Evolutionary conservation across 176 grass and related monocot genomes (phyloP).

Genomic region (Zea luxurians): DNA sequence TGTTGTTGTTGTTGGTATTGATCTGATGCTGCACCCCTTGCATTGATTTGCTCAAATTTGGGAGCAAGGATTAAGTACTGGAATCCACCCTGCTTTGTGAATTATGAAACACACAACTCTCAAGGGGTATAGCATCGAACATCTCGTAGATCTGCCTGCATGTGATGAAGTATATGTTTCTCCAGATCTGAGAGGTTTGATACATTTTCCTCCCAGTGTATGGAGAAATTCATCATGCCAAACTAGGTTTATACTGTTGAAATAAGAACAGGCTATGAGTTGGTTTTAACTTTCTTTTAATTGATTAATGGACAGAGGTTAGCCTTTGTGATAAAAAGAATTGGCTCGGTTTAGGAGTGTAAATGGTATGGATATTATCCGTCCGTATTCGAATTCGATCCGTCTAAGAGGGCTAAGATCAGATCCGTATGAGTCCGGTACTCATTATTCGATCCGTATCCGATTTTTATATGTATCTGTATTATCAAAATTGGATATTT

Average conservation of each 20-base stretch:
- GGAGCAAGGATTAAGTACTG: neutral
- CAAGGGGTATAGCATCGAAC: neutral
- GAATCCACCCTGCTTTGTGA: neutral
- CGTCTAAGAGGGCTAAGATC: no score
- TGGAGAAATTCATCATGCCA: neutral
- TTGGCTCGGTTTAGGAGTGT: neutral
- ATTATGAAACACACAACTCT: neutral
- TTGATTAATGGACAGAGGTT: neutral
- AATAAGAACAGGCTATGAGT: slow-evolving; percentile 7
- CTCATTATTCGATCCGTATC: no score
- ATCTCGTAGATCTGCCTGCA: neutral
- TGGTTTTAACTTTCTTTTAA: neutral
- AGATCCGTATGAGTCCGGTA: no score
- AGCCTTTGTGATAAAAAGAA: neutral
- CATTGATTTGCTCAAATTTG: neutral
- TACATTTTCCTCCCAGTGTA: neutral
- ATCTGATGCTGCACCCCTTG: neutral
- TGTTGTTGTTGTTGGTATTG: neutral
- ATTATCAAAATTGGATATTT: no score
- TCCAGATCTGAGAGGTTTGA: neutral
- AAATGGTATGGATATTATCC: no score
- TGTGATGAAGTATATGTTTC: neutral
- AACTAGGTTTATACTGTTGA: slow-evolving; percentile 4
- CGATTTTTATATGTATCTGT: no score
- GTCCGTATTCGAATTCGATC: no score